A percentile compares a stretch with the other conserved stretches of the same genome.
Evolutionary conservation across 768 basidiomycete genomes (phyloP).

Genomic region (Holtermannia corniformis): DNA sequence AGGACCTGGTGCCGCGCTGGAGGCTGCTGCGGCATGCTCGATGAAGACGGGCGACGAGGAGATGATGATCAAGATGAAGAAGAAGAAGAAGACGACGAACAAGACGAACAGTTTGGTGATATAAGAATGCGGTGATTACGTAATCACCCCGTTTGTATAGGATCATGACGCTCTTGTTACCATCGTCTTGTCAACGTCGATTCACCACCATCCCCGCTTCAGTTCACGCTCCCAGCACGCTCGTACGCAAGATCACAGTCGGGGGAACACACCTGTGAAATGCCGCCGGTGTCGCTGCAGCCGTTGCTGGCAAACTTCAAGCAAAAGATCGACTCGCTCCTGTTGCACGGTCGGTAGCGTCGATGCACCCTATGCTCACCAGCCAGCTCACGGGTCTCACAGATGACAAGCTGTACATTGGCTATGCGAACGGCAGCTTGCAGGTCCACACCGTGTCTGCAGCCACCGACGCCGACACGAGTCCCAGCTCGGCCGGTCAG

Average conservation of each 20-base stretch:
- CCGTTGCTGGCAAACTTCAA: not conserved
- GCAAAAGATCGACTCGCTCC: not conserved
- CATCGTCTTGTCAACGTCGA: too few relatives aligned
- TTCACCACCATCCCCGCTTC: too few relatives aligned
- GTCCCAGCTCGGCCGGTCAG: constrained; percentile 41
- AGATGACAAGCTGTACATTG: constrained; percentile 20
- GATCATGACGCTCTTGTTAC: too few relatives aligned
- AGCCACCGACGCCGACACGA: too few relatives aligned
- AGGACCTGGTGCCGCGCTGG: constrained; percentile 30
- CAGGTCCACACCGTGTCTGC: constrained; percentile 48
- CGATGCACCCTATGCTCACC: not conserved
- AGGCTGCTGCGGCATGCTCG: constrained; percentile 25
- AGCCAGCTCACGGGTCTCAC: not conserved
- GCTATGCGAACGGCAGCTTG: constrained; percentile 52
- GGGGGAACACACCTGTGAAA: too few relatives aligned
- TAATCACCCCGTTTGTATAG: too few relatives aligned
- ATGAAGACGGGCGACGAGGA: too few relatives aligned
- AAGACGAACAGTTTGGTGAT: constrained; percentile 2
- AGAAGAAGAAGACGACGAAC: not conserved
- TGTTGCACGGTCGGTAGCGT: not conserved
- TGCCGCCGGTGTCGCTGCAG: not conserved
- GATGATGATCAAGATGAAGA: not conserved
- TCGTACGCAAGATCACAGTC: too few relatives aligned
- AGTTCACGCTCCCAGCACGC: too few relatives aligned
- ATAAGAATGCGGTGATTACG: too few relatives aligned